These are phyloP conservation scores for Mycosarcoma mackinlayi DNA, from an alignment of 1,284 basidiomycete genomes.

Conservation along the genomic window DNA sequence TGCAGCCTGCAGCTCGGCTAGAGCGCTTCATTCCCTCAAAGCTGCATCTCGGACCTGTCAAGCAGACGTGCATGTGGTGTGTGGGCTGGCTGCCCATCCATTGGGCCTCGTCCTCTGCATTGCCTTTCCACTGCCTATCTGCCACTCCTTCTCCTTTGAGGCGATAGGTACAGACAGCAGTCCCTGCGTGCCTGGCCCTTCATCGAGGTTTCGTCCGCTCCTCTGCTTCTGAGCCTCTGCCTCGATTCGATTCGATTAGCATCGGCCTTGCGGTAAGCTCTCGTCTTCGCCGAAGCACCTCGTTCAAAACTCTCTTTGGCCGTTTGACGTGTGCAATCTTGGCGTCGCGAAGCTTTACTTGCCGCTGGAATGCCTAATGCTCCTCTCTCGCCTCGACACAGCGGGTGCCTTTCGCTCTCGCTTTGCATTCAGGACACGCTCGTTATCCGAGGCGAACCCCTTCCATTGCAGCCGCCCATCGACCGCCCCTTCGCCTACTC, in stretches of 20 bases:
- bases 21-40: conserved; percentile 35
- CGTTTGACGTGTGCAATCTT: conserved; percentile 16
- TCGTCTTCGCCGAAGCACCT: conserved; percentile 38
- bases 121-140: conserved; percentile 11
- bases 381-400: background rate
- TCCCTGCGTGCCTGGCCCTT: conserved; percentile 6
- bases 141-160: too few species aligned
- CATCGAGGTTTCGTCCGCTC: background rate
- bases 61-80: conserved; percentile 44
- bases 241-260: conserved; percentile 3
- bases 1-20: conserved; percentile 37
- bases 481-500: conserved; percentile 26
- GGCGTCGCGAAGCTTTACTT: conserved; percentile 5
- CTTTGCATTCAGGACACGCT: conserved; percentile 11
- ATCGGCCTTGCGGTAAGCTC: conserved; percentile 9
- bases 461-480: conserved; percentile 19
- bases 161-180: too few species aligned
- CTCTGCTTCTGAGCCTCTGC: background rate
- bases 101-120: conserved; percentile 5
- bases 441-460: conserved; percentile 27
- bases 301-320: background rate
- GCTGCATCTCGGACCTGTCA: conserved; percentile 58
- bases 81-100: conserved; percentile 16
- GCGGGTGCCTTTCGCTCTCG: conserved; percentile 2
- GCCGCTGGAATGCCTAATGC: conserved; percentile 38